Evolutionary conservation across 2,329 filamentous ascomycete species (phyloP).

Genomic region (Ascomycota sp.): DNA sequence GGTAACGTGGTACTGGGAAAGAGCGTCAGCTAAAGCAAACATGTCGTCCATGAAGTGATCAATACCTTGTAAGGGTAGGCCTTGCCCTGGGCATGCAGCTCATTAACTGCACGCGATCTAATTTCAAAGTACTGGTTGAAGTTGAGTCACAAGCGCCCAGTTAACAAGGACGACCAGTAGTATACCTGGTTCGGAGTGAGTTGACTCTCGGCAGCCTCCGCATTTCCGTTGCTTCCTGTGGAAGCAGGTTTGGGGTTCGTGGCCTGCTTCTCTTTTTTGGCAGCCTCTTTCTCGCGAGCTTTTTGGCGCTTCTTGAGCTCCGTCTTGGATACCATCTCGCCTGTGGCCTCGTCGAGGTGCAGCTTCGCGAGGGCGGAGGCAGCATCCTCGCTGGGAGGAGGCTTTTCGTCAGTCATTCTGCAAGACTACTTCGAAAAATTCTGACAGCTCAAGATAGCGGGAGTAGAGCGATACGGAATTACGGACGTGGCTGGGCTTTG

Average conservation of each 20-base stretch:
- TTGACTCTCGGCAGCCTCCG: conserved; percentile 42
- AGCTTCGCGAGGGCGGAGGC: conserved; percentile 32
- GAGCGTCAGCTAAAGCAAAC: neutral
- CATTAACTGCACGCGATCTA: conserved; percentile 53
- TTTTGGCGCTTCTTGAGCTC: conserved; percentile 39
- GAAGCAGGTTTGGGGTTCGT: conserved; percentile 50
- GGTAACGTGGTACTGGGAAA: conserved; percentile 48
- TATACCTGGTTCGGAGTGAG: conserved; percentile 31
- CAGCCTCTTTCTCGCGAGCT: conserved; percentile 35
- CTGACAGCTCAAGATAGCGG: no score
- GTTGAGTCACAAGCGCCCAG: neutral
- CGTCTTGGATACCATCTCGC: conserved; percentile 43
- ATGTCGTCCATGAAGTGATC: neutral
- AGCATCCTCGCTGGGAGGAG: conserved; percentile 24
- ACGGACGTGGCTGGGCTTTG: no score
- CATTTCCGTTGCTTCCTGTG: conserved; percentile 25
- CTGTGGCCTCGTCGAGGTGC: conserved; percentile 39
- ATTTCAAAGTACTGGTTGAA: conserved; percentile 65
- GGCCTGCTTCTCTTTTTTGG: conserved; percentile 56
- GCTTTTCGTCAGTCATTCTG: no score
- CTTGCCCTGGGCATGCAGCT: conserved; percentile 19
- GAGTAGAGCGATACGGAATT: no score
- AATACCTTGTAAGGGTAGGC: conserved; percentile 60
- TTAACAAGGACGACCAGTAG: neutral
- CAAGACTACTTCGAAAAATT: no score